Evolutionary conservation across 345 rosid species (phyloP).

Genomic region (Citrus hindsii): DNA sequence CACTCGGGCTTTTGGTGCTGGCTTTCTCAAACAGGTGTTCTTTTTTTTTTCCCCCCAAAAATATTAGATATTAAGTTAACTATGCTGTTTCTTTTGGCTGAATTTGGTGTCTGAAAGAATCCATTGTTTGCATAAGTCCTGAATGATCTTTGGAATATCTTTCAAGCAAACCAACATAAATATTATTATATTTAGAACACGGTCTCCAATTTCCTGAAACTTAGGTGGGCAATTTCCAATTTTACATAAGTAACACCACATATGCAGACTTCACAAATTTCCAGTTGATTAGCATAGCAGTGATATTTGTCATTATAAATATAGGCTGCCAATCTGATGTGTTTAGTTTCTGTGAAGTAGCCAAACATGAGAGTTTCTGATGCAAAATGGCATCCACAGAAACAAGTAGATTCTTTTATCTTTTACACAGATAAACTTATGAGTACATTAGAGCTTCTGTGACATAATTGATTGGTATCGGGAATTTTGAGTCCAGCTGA

Average conservation of each 20-base stretch:
- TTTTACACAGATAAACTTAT: neutral
- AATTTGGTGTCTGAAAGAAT: neutral
- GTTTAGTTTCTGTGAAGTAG: neutral
- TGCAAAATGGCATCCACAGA: neutral
- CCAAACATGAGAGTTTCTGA: neutral
- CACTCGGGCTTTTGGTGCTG: slow-evolving; percentile 95
- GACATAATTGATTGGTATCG: neutral
- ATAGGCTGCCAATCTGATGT: neutral
- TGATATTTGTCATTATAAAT: neutral
- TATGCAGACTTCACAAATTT: neutral
- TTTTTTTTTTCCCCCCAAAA: neutral
- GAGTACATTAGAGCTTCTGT: neutral
- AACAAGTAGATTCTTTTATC: neutral
- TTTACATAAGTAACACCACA: no score
- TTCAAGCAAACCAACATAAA: neutral
- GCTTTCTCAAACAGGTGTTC: slow-evolving; percentile 84
- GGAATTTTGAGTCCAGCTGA: neutral
- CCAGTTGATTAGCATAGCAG: neutral
- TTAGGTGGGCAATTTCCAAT: neutral
- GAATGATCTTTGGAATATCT: neutral
- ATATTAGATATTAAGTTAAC: neutral
- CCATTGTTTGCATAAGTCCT: neutral
- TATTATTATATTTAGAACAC: neutral
- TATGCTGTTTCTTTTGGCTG: neutral
- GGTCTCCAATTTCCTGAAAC: neutral